Conservation (phyloP, 441 rosid genomes). For the Adansonia gregorii region DNA sequence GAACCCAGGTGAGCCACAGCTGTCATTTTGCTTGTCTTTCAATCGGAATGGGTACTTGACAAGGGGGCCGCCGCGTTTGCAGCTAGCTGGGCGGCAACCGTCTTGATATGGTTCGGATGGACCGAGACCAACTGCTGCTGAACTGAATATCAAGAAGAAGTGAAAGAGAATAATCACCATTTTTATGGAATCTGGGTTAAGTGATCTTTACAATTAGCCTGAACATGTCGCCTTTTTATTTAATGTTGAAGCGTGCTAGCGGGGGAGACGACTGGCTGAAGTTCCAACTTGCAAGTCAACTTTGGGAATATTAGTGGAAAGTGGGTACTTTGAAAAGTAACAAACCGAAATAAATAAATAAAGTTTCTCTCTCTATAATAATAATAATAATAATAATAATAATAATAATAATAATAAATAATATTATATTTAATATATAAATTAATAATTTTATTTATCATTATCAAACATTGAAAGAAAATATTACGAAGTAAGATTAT, state of each 20-base stretch:
- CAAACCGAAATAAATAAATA: too few species aligned
- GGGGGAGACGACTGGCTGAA: neutral
- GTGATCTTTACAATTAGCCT: neutral
- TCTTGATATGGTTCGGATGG: neutral
- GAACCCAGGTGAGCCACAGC: conserved; percentile 27
- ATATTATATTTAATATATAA: too few species aligned
- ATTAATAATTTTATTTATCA: too few species aligned
- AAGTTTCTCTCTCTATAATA: too few species aligned
- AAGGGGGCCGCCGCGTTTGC: conserved; percentile 9
- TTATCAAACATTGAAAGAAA: too few species aligned
- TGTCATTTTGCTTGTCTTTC: neutral
- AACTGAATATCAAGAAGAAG: neutral
- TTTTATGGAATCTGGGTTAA: neutral
- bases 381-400: too few species aligned
- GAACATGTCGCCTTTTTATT: neutral
- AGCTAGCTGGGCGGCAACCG: neutral
- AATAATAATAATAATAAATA: too few species aligned
- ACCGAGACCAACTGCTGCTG: neutral
- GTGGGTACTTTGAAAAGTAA: too few species aligned
- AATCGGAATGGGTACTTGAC: conserved; percentile 31
- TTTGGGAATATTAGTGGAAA: too few species aligned
- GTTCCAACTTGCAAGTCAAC: too few species aligned
- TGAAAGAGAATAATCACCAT: neutral
- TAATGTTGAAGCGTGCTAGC: neutral
- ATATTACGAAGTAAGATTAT: too few species aligned